These are phyloP conservation scores for Boletellus dicymbophilus DNA, from an alignment of 1,284 basidiomycete genomes.

Conservation along the genomic window DNA sequence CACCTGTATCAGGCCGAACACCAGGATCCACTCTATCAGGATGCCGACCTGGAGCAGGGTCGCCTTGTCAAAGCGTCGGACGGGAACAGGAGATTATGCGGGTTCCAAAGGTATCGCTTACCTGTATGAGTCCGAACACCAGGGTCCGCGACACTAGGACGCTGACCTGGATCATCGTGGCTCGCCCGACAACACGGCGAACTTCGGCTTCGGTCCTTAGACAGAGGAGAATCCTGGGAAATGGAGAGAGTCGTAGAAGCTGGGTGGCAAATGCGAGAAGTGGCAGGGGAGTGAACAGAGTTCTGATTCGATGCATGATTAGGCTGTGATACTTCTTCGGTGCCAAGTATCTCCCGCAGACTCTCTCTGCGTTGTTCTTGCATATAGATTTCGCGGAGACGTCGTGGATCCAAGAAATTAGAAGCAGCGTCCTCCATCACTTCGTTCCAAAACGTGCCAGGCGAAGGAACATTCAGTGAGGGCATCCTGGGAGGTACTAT, in stretches of 20 bases:
- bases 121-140: slow-evolving; percentile 19
- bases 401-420: slow-evolving; percentile 7
- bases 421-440: slow-evolving; percentile 14
- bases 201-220: slow-evolving; percentile 10
- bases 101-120: slow-evolving; percentile 12
- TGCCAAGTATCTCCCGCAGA: slow-evolving; percentile 22
- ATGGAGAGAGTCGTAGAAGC: background rate
- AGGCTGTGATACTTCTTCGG: slow-evolving; percentile 9
- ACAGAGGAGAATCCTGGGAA: slow-evolving; percentile 16
- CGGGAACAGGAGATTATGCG: background rate
- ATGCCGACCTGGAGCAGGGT: too few relatives aligned
- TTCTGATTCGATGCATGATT: slow-evolving; percentile 17
- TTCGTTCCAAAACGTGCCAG: slow-evolving; percentile 28
- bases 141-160: slow-evolving; percentile 20
- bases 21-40: too few relatives aligned
- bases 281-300: slow-evolving; percentile 23
- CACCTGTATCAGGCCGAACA: too few relatives aligned
- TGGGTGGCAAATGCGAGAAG: slow-evolving; percentile 3
- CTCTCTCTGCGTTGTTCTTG: slow-evolving; percentile 24
- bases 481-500: slow-evolving; percentile 13
- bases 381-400: slow-evolving; percentile 21
- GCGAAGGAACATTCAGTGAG: slow-evolving; percentile 7
- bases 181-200: slow-evolving; percentile 7
- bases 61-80: too few relatives aligned
- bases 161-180: slow-evolving; percentile 7